Percentiles rank a stretch among this genome's conserved stretches.
These are phyloP conservation scores for Chaetomiaceae sp. DNA, from an alignment of 2,329 filamentous ascomycete species.

Conservation along the genomic window DNA sequence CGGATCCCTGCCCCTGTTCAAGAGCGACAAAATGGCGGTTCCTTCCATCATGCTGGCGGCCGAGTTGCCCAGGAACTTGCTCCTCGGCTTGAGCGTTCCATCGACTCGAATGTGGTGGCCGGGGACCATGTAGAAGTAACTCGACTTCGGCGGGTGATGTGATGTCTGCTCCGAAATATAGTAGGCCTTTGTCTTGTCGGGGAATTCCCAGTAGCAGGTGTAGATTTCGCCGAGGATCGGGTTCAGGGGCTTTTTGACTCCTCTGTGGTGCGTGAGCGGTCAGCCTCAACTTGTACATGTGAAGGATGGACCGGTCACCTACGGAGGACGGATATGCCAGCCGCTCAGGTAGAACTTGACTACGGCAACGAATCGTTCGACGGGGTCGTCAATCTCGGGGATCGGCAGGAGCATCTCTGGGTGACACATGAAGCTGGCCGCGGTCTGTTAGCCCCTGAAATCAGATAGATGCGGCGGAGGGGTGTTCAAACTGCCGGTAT, in stretches of 20 bases:
- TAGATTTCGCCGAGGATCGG: slow-evolving; percentile 93
- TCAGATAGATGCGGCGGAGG: background rate
- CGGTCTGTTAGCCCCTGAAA: slow-evolving; percentile 15
- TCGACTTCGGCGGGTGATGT: slow-evolving; percentile 96
- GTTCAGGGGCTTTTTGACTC: slow-evolving; percentile 97
- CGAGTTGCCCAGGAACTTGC: slow-evolving; percentile 93
- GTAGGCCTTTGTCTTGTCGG: slow-evolving; percentile 79
- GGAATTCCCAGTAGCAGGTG: slow-evolving; percentile 92
- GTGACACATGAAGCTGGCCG: slow-evolving; percentile 91
- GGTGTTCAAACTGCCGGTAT: background rate
- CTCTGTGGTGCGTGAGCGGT: no score
- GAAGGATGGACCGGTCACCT: no score
- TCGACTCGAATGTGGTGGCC: slow-evolving; percentile 93
- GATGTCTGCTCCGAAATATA: slow-evolving; percentile 98
- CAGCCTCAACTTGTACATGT: no score
- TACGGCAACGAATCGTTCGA: slow-evolving; percentile 85
- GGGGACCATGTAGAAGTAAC: slow-evolving; percentile 97
- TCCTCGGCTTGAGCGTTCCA: slow-evolving; percentile 88
- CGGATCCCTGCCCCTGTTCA: slow-evolving; percentile 67
- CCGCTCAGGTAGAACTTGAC: slow-evolving; percentile 98
- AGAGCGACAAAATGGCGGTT: slow-evolving; percentile 75
- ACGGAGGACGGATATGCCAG: slow-evolving; percentile 98
- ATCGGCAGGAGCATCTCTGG: slow-evolving; percentile 92
- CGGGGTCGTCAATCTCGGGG: slow-evolving; percentile 79
- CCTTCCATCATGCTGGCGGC: slow-evolving; percentile 98